Conservation (phyloP, 768 basidiomycete species). For the Cubamyces sp. region DNA sequence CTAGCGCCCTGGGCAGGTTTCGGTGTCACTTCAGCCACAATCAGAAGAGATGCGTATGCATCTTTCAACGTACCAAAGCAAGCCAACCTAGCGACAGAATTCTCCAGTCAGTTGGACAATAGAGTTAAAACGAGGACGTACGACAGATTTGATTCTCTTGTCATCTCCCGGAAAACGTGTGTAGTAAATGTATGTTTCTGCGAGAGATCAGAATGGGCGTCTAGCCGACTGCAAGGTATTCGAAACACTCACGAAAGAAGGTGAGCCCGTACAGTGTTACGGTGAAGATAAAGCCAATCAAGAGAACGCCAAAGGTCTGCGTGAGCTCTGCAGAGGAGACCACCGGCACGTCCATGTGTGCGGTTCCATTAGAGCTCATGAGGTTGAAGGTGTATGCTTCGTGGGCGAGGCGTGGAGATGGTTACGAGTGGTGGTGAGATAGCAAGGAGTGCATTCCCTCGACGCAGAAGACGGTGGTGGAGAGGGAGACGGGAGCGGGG, state of each 20-base stretch:
- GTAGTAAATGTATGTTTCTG: slow-evolving; percentile 33
- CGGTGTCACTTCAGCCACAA: not conserved
- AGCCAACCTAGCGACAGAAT: slow-evolving; percentile 18
- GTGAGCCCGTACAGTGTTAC: slow-evolving; percentile 32
- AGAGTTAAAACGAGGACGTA: slow-evolving; percentile 4
- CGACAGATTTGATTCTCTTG: slow-evolving; percentile 22
- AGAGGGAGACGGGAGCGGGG: not conserved
- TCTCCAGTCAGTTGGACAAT: not conserved
- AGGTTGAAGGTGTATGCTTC: not conserved
- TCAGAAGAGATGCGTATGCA: not conserved
- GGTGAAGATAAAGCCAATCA: slow-evolving; percentile 35
- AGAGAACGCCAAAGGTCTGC: slow-evolving; percentile 31
- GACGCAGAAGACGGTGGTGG: not conserved
- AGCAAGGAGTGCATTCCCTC: not conserved
- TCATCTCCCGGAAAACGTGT: slow-evolving; percentile 29
- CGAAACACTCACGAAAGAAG: slow-evolving; percentile 31
- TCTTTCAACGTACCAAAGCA: slow-evolving; percentile 23
- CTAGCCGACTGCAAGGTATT: not conserved
- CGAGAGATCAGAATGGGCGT: not conserved
- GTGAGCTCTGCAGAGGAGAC: slow-evolving; percentile 20
- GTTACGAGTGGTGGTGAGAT: not conserved
- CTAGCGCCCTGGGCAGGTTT: slow-evolving; percentile 25
- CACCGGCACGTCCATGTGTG: not conserved
- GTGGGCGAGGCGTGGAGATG: not conserved
- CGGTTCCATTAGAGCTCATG: not conserved